Conservation (phyloP, 371 early-diverging fungal species). For the Mucor saturninus region DNA sequence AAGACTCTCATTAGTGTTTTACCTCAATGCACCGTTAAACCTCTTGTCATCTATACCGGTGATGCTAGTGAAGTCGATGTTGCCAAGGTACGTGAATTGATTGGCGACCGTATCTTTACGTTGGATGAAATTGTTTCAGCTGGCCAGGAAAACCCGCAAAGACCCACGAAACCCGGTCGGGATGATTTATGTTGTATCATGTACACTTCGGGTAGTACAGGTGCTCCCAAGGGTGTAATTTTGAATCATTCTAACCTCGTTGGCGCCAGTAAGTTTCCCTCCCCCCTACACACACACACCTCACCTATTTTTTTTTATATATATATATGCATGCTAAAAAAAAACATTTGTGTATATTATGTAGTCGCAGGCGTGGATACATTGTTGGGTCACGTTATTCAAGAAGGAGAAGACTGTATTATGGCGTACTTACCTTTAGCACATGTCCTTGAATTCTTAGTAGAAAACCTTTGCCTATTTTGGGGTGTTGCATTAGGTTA, state of each 20-base stretch:
- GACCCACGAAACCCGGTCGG: slow-evolving; percentile 54
- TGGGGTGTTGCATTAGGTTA: slow-evolving; percentile 73
- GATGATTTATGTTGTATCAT: slow-evolving; percentile 78
- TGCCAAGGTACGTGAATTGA: slow-evolving; percentile 13
- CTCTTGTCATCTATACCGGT: slow-evolving; percentile 54
- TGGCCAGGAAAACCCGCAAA: slow-evolving; percentile 47
- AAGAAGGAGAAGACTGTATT: slow-evolving; percentile 62
- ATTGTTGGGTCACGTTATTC: slow-evolving; percentile 72
- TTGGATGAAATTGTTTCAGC: slow-evolving; percentile 43
- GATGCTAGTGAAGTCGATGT: slow-evolving; percentile 20
- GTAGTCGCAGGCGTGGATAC: slow-evolving; percentile 76
- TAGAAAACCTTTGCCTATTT: slow-evolving; percentile 57
- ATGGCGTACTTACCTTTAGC: slow-evolving; percentile 86
- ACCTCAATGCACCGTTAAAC: slow-evolving; percentile 42
- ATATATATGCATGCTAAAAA: not conserved
- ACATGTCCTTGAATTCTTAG: slow-evolving; percentile 77
- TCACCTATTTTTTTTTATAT: too few relatives aligned
- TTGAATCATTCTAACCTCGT: slow-evolving; percentile 66
- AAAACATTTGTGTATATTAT: not conserved
- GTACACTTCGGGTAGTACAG: slow-evolving; percentile 81
- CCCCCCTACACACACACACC: too few relatives aligned
- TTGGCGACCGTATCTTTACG: slow-evolving; percentile 36
- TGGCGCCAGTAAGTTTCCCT: slow-evolving; percentile 38
- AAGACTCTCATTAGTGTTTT: slow-evolving; percentile 50
- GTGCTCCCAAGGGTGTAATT: slow-evolving; percentile 69